A percentile compares a stretch with the other conserved stretches of the same genome.
Conservation (phyloP, 805 yeast species). For the Monosporozyma yasuniensis region DNA sequence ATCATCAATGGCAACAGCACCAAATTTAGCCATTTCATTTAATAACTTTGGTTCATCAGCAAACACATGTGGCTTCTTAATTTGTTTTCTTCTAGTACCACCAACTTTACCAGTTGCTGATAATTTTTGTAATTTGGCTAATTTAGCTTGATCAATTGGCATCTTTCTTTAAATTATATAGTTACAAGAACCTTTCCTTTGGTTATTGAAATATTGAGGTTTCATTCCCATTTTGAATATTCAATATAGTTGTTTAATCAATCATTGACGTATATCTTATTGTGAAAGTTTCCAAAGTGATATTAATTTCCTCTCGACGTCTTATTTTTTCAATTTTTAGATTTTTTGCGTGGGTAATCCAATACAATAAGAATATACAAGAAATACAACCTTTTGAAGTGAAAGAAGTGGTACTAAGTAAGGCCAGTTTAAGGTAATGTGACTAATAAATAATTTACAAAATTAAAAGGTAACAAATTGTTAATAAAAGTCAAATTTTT, state of each 20-base stretch:
- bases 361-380: no score
- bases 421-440: no score
- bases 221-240: no score
- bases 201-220: background rate
- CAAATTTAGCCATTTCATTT: constrained; percentile 78
- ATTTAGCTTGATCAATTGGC: constrained; percentile 91
- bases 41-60: constrained; percentile 81
- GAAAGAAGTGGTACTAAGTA: no score
- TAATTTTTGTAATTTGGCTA: constrained; percentile 78
- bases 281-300: background rate
- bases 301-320: background rate
- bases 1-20: constrained; percentile 79
- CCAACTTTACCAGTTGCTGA: constrained; percentile 76
- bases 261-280: background rate
- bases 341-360: background rate
- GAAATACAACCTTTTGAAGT: no score
- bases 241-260: background rate
- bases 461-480: no score
- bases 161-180: constrained; percentile 29
- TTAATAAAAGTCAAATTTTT: no score
- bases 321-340: background rate
- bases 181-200: background rate
- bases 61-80: constrained; percentile 44
- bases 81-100: constrained; percentile 84
- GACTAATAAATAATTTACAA: no score